Percentiles rank a stretch among this genome's conserved stretches.
phyloP scores from a whole-genome alignment of 768 basidiomycete species.

The Auriscalpium vulgare region DNA sequence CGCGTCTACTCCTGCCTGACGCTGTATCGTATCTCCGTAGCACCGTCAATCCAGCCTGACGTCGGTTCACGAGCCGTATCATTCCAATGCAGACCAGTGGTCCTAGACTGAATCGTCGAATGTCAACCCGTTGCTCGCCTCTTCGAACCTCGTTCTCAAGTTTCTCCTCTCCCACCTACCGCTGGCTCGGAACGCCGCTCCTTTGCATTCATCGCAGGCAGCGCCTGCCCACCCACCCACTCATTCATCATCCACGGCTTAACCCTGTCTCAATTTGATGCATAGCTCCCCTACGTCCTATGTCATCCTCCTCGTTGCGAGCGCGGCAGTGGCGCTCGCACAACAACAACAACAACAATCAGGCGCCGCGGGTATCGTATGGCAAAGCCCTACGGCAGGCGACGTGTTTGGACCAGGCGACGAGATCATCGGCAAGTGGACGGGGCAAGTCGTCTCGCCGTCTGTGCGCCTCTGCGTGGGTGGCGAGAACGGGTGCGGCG shows the following conservation, averaged over 20 bases:
- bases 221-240: not conserved
- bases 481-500: conserved; percentile 16
- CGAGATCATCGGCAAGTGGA: conserved; percentile 26
- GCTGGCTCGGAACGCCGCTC: not conserved
- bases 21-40: not conserved
- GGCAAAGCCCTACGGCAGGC: conserved; percentile 22
- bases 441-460: conserved; percentile 22
- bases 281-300: not conserved
- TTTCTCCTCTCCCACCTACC: not conserved
- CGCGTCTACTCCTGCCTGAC: conserved; percentile 53
- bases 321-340: not conserved
- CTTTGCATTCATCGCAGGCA: not conserved
- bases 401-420: conserved; percentile 23
- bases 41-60: not conserved
- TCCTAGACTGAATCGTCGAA: not conserved
- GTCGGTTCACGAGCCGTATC: not conserved
- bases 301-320: conserved; percentile 4
- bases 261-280: not conserved
- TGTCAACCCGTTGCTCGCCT: not conserved
- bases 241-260: not conserved
- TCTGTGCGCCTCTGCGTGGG: conserved; percentile 26
- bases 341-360: not conserved
- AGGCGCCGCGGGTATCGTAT: conserved; percentile 15
- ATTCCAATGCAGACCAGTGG: not conserved
- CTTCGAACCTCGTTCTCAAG: not conserved